Evolutionary conservation across 305 asterid genomes (phyloP), one percentile per base, ranked within the genome.

Genomic region (Monarda citriodora): DNA sequence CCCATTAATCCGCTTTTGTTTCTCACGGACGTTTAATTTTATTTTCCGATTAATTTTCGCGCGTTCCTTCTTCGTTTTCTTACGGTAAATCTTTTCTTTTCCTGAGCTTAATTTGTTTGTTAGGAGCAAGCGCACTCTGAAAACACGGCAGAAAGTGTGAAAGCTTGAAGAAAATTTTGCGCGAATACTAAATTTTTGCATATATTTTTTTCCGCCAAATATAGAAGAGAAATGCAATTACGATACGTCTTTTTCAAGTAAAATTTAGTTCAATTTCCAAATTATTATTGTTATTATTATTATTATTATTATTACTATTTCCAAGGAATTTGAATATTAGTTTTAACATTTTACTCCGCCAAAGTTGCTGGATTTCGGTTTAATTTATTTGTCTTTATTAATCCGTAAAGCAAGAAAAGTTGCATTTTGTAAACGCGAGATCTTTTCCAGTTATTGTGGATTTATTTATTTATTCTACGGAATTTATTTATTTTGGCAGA

Each of bases 401-500:
- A 44, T 42, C 55, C 6, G 64, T 46, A 64, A 72, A 53, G 72
- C 66, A 49, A 60, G 73, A 63, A 73, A 64, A 58, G 40, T 23
- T n/a, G n/a, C 52, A 3, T 15, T 12, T 58, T 23, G 12, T 21
- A 37, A 20, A 37, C 20, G 49, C 31, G 54, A 14, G n/a, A 1
- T 12, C 1, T 1, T 48, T 25, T 26, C 31, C 6, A 2, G 31
- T 26, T 26, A n/a, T n/a, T n/a, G n/a, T n/a, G n/a, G n/a, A n/a
- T n/a, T n/a, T n/a, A n/a, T n/a, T n/a, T n/a, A n/a, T n/a, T n/a
- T n/a, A n/a, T n/a, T n/a, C n/a, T n/a, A n/a, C n/a, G n/a, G n/a
- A n/a, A n/a, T n/a, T n/a, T n/a, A n/a, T n/a, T n/a, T 4, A 9
- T n/a, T 66, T 66, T 63, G 50, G 53, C 67, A 85, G 96, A 81